Base-by-base conservation (phyloP, 495 filamentous ascomycete species). In the Hyaloscypha variabilis region DNA sequence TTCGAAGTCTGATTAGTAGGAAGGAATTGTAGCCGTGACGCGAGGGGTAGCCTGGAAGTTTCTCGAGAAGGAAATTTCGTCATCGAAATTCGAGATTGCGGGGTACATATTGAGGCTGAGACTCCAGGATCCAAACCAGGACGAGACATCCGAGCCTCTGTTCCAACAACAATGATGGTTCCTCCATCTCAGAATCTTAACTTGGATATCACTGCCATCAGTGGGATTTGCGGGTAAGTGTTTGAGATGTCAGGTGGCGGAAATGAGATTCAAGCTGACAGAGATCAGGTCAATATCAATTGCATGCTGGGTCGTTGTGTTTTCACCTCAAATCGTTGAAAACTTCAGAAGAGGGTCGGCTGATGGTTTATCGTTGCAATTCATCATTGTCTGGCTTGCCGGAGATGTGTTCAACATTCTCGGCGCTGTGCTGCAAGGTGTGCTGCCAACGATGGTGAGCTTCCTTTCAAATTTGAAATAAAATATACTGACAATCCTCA, bases 381-480 rank as follows among this genome's bases (percentile, higher is more conserved):
- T 99, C 76, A 84, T 99, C 68, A 82, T 93, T 54, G 84, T 96
- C 64, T 99, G 95, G 95, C 82, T 97, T 5, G 81, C 88, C 6
- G 95, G 95, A 23, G 95, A 99, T 88, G 86, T 98, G 50, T 99
- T 97, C 81, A 99, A 99, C 72, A 93, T 99, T 57, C 82, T 97
- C 3, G 95, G 95, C 6, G 91, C 93, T 19, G 85, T 97, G 4
- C 69, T 97, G n/a, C 95, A 99, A 73, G 91, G 92, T 24, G 94
- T 99, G 8, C 77, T 98, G 39, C 94, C 95, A 6, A 99, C 95
- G 0, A 99, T 99, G 95, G 77, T 81, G 66, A 23, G 60, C 34
- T 68, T 28, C 53, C 49, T 28, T 21, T 8, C 34, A 30, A 19
- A 30, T 39, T 1, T 6, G 19, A 0, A 1, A 60, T 61, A 6